Conservation (phyloP, 495 filamentous ascomycete species). For the Penicillium bovifimosum region DNA sequence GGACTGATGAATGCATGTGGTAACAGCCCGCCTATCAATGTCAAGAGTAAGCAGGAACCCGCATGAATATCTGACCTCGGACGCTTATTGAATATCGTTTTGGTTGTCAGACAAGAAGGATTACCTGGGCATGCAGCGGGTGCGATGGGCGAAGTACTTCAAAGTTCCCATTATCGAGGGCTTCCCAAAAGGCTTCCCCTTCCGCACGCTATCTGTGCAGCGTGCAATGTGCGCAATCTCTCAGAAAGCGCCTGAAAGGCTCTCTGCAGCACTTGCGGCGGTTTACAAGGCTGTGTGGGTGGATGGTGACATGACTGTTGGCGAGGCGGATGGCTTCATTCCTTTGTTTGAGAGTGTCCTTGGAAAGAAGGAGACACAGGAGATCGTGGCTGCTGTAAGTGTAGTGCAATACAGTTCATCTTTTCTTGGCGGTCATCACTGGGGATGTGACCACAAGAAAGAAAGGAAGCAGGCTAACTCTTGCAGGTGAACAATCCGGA, state of each 20-base stretch:
- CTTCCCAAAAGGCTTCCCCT: conserved; percentile 55
- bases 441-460: neutral
- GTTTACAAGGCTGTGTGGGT: conserved; percentile 58
- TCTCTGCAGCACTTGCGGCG: conserved; percentile 41
- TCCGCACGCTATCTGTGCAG: conserved; percentile 48
- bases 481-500: conserved; percentile 35
- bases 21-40: conserved; percentile 57
- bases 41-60: conserved; percentile 52
- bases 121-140: conserved; percentile 56
- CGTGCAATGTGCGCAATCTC: conserved; percentile 41
- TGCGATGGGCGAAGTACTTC: conserved; percentile 57
- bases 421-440: neutral
- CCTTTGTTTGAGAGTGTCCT: conserved; percentile 45
- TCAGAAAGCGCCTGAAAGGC: conserved; percentile 34
- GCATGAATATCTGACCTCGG: neutral
- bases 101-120: conserved; percentile 55
- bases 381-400: conserved; percentile 35
- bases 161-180: conserved; percentile 49
- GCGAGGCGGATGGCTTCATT: conserved; percentile 43
- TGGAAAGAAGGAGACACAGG: conserved; percentile 42
- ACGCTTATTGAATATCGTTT: neutral
- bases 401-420: neutral
- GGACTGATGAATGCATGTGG: conserved; percentile 62
- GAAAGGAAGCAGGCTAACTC: neutral
- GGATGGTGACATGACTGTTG: conserved; percentile 40